phyloP scores from a whole-genome alignment of 768 basidiomycete genomes.

The Rhodotorula diobovata region DNA sequence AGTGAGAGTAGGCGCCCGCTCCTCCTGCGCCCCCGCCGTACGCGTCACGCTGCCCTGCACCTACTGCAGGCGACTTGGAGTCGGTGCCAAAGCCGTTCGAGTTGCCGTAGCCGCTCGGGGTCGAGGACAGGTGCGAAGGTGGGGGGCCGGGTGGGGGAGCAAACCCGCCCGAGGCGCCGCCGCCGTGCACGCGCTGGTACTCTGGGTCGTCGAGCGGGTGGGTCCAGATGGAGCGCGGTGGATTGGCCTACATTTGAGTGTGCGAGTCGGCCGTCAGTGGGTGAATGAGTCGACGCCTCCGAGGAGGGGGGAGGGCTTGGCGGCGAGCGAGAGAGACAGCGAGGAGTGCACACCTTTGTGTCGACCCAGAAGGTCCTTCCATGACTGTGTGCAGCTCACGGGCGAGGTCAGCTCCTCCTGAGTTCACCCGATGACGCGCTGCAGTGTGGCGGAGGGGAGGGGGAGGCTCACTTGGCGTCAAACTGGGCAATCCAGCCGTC shows the following conservation, averaged over 20 bases:
- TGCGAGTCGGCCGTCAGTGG: not conserved
- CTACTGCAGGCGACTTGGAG: not conserved
- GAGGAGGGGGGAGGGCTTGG: not conserved
- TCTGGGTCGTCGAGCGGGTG: slow-evolving; percentile 68
- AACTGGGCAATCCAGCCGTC: slow-evolving; percentile 20
- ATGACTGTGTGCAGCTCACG: slow-evolving; percentile 7
- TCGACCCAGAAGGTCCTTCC: slow-evolving; percentile 28
- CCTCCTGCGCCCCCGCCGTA: not conserved
- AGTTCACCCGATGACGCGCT: not conserved
- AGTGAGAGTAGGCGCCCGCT: not conserved
- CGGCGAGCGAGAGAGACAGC: not conserved
- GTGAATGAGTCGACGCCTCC: no score
- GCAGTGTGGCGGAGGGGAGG: no score
- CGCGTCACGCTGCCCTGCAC: not conserved
- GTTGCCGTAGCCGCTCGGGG: not conserved
- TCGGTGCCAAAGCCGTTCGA: no score
- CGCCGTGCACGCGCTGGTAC: slow-evolving; percentile 58
- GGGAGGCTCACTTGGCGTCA: slow-evolving; percentile 4
- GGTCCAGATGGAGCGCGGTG: slow-evolving; percentile 66
- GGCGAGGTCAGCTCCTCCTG: not conserved
- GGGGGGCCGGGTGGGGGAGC: slow-evolving; percentile 34
- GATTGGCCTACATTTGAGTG: slow-evolving; percentile 49
- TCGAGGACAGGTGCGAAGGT: not conserved
- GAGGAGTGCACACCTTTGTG: slow-evolving; percentile 5
- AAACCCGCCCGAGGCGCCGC: slow-evolving; percentile 52